Evolutionary conservation across 1,284 basidiomycete genomes (phyloP).

Genomic region (Cystobasidiaceae sp.): DNA sequence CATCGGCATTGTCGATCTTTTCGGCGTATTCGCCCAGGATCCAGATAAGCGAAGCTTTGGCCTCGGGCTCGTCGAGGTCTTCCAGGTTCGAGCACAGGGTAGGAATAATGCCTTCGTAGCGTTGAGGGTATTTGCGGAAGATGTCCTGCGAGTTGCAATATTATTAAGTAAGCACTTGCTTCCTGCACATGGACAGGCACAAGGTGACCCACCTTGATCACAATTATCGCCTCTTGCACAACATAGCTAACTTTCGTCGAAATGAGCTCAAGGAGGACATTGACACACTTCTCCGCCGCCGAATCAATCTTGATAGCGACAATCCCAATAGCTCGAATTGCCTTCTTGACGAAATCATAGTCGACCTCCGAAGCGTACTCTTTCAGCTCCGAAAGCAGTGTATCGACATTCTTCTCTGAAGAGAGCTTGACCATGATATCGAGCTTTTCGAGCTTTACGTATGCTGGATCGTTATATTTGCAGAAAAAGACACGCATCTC

Average conservation of each 20-base stretch:
- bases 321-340: conserved; percentile 91
- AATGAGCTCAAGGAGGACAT: conserved; percentile 86
- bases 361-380: conserved; percentile 99
- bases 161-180: neutral
- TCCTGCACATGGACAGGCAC: neutral
- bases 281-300: conserved; percentile 90
- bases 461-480: conserved; percentile 98
- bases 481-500: conserved; percentile 99
- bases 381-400: conserved; percentile 88
- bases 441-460: conserved; percentile 96
- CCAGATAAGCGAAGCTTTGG: conserved; percentile 96
- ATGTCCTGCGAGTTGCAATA: conserved; percentile 65
- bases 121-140: conserved; percentile 94
- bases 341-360: conserved; percentile 93
- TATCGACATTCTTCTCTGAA: conserved; percentile 85
- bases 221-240: conserved; percentile 95
- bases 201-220: conserved; percentile 74
- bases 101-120: conserved; percentile 94
- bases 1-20: conserved; percentile 93
- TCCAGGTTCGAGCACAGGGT: conserved; percentile 92
- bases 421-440: conserved; percentile 98
- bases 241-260: conserved; percentile 91
- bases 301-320: conserved; percentile 91
- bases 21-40: conserved; percentile 97
- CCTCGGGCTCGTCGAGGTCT: conserved; percentile 94